Evolutionary conservation across 306 rosid species (phyloP).

Genomic region (Pyrus bretschneideri): DNA sequence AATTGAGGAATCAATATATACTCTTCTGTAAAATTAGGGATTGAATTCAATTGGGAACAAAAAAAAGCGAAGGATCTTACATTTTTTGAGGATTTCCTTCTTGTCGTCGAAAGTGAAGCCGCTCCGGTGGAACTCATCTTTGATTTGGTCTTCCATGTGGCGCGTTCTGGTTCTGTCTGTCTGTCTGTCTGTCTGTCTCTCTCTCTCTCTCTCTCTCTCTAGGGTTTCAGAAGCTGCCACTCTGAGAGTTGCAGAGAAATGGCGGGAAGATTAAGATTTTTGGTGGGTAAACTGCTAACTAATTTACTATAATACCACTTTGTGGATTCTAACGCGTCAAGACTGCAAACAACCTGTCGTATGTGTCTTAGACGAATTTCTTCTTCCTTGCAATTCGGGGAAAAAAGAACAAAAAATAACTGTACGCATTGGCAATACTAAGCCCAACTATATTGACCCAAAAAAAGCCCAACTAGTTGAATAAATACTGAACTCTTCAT

Average conservation of each 20-base stretch:
- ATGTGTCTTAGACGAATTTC: neutral
- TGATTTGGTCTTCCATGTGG: conserved; percentile 74
- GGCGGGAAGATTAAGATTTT: conserved; percentile 50
- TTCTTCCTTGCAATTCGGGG: neutral
- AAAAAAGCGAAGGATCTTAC: conserved; percentile 31
- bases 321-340: neutral
- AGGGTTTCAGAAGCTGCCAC: conserved; percentile 43
- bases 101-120: conserved; percentile 61
- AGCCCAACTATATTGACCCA: neutral
- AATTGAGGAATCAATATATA: neutral
- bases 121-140: conserved; percentile 45
- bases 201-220: conserved; percentile 4
- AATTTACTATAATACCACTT: neutral
- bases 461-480: too few relatives aligned
- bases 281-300: neutral
- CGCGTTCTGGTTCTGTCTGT: conserved; percentile 9
- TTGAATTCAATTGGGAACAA: neutral
- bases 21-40: neutral
- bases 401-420: neutral
- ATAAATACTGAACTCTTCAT: too few relatives aligned
- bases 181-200: too few relatives aligned
- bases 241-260: conserved; percentile 20
- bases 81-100: conserved; percentile 63
- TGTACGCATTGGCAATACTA: neutral
- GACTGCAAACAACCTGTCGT: neutral